Evolutionary conservation across 208 protist species (phyloP).

Genomic region (Wallacemonas collosoma): DNA sequence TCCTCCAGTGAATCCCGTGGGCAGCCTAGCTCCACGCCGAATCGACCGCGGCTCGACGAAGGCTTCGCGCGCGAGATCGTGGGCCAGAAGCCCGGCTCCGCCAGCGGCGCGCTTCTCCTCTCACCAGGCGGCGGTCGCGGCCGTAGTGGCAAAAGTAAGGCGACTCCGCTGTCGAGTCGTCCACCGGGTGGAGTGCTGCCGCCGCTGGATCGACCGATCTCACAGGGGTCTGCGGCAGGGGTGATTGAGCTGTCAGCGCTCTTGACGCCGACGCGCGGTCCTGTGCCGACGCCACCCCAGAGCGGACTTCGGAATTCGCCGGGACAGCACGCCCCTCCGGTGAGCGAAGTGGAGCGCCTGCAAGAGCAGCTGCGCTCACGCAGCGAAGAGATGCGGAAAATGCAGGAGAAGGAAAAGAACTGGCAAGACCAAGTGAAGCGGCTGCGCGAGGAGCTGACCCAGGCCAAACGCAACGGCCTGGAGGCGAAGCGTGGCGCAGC

Average conservation of each 20-base stretch:
- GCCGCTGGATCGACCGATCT: slow-evolving; percentile 25
- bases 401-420: slow-evolving; percentile 75
- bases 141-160: neutral
- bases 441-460: slow-evolving; percentile 75
- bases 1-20: slow-evolving; percentile 3
- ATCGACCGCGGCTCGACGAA: slow-evolving; percentile 14
- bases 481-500: slow-evolving; percentile 28
- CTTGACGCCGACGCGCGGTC: slow-evolving; percentile 18
- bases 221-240: slow-evolving; percentile 18
- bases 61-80: slow-evolving; percentile 16
- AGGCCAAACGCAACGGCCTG: slow-evolving; percentile 61
- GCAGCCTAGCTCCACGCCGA: slow-evolving; percentile 18
- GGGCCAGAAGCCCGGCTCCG: slow-evolving; percentile 3
- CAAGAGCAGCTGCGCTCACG: slow-evolving; percentile 48
- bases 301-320: neutral
- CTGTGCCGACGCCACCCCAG: neutral
- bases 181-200: slow-evolving; percentile 38
- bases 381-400: slow-evolving; percentile 51
- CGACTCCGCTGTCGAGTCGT: slow-evolving; percentile 16
- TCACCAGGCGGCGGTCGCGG: slow-evolving; percentile 8
- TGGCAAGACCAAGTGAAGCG: slow-evolving; percentile 90
- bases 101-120: neutral
- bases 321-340: neutral
- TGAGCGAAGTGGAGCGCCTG: slow-evolving; percentile 35
- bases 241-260: slow-evolving; percentile 48